phyloP scores from a whole-genome alignment of 768 basidiomycete species.

The Tubosaeta sp. region DNA sequence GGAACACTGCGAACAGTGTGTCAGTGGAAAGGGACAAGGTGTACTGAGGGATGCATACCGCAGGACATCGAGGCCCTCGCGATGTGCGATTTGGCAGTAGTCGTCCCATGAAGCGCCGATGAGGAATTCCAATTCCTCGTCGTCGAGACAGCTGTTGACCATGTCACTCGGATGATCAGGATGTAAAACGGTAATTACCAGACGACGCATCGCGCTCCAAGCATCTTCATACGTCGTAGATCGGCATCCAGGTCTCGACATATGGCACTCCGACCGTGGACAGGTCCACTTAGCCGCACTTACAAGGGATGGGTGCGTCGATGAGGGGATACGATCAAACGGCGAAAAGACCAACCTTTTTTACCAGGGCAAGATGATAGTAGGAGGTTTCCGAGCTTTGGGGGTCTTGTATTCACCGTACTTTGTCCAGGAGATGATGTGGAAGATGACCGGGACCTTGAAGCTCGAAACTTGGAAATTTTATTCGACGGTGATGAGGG shows the following conservation, averaged over 20 bases:
- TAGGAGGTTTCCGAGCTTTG: constrained; percentile 75
- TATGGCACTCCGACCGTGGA: constrained; percentile 75
- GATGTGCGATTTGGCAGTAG: constrained; percentile 60
- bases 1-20: constrained; percentile 57
- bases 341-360: constrained; percentile 51
- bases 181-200: constrained; percentile 45
- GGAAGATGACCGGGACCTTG: constrained; percentile 4
- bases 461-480: constrained; percentile 8
- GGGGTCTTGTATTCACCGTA: constrained; percentile 15
- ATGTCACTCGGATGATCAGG: neutral
- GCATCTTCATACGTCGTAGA: constrained; percentile 63
- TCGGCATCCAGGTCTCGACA: constrained; percentile 80
- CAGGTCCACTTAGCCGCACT: constrained; percentile 73
- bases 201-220: constrained; percentile 77
- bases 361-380: constrained; percentile 95
- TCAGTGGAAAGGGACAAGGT: neutral
- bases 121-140: constrained; percentile 76
- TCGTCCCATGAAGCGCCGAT: constrained; percentile 78
- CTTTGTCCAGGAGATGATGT: constrained; percentile 4
- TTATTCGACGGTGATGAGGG: constrained; percentile 19
- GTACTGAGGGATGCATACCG: constrained; percentile 41
- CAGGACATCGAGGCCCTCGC: constrained; percentile 72
- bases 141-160: constrained; percentile 69
- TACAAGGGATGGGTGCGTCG: neutral
- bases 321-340: neutral